Percentiles rank a stretch among this genome's conserved stretches.
These are phyloP conservation scores for Oryza glaberrima DNA, from an alignment of 176 grass and related monocot genomes.

Conservation along the genomic window DNA sequence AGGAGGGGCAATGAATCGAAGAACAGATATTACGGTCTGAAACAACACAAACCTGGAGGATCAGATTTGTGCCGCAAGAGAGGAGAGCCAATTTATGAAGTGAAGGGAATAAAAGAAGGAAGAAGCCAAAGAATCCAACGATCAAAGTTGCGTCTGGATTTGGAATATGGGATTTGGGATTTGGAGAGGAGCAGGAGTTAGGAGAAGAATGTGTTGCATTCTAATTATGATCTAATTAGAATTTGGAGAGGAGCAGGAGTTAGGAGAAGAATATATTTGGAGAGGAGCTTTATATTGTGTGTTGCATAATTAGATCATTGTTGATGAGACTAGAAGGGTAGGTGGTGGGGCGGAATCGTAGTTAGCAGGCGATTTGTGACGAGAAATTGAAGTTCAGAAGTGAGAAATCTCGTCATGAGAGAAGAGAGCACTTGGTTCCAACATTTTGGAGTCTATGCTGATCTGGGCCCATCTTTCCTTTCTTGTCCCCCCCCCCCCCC, in stretches of 20 bases:
- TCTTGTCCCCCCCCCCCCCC: background rate
- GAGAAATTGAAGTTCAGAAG: background rate
- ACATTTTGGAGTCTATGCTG: background rate
- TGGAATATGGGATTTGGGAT: background rate
- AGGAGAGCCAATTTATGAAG: background rate
- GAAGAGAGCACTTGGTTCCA: constrained; percentile 10
- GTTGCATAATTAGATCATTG: background rate
- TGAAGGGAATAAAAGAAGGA: background rate
- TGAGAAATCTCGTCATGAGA: background rate
- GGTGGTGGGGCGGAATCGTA: constrained; percentile 17
- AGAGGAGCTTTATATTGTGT: no score
- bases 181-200: background rate
- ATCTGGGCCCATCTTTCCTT: background rate
- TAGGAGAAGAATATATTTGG: no score
- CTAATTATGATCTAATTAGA: no score
- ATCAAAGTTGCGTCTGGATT: background rate
- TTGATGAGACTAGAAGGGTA: background rate
- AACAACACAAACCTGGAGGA: background rate
- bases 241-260: no score
- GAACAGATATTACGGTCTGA: background rate
- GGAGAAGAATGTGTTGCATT: background rate
- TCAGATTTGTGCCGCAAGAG: background rate
- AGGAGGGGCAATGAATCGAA: no score
- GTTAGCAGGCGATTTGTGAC: background rate
- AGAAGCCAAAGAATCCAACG: background rate